Conservation (phyloP, 2,329 filamentous ascomycete species). For the Penicillium sp. region DNA sequence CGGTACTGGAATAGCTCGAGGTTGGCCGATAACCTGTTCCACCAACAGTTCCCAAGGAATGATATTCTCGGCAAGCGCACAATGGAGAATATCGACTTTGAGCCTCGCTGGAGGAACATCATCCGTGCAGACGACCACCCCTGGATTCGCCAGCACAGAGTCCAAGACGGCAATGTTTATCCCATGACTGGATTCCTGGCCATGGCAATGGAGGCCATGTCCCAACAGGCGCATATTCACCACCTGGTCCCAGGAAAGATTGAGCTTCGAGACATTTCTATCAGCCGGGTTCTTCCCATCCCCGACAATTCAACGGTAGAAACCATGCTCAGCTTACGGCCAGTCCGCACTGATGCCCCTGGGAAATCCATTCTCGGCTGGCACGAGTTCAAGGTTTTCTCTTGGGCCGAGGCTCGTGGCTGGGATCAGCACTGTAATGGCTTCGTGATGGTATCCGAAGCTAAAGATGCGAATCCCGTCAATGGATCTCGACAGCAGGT, state of each 20-base stretch:
- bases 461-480: conserved; percentile 17
- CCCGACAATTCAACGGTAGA: conserved; percentile 18
- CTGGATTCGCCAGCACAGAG: conserved; percentile 21
- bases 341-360: conserved; percentile 11
- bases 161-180: conserved; percentile 21
- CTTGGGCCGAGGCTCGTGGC: conserved; percentile 19
- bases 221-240: conserved; percentile 20
- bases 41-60: conserved; percentile 14
- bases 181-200: conserved; percentile 24
- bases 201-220: conserved; percentile 24
- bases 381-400: conserved; percentile 25
- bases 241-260: conserved; percentile 18
- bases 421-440: conserved; percentile 25
- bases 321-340: conserved; percentile 18
- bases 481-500: neutral
- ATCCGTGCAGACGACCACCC: conserved; percentile 23
- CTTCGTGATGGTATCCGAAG: conserved; percentile 20
- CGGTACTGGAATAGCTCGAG: conserved; percentile 20
- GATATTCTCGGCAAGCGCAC: conserved; percentile 19
- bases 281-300: conserved; percentile 18
- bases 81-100: conserved; percentile 20
- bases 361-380: conserved; percentile 20
- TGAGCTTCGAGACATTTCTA: conserved; percentile 20
- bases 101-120: conserved; percentile 23
- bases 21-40: conserved; percentile 14